These are phyloP conservation scores for Pseudocercospora macadamiae DNA, from an alignment of 2,329 filamentous ascomycete species.

Conservation along the genomic window DNA sequence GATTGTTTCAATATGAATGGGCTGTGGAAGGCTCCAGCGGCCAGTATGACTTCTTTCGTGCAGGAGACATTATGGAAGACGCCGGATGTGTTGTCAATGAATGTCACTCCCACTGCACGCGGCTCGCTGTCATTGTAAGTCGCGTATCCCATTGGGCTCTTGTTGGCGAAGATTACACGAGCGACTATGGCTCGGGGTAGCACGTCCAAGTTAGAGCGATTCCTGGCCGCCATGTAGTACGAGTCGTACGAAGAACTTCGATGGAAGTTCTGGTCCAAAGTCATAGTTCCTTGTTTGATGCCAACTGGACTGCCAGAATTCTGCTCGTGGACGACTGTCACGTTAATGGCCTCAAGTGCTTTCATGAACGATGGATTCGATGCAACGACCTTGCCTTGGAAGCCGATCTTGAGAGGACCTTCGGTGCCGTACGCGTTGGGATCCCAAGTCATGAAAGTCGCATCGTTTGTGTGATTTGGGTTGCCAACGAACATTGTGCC, in stretches of 20 bases:
- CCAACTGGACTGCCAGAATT: constrained; percentile 19
- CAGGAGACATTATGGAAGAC: constrained; percentile 26
- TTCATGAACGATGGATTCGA: constrained; percentile 25
- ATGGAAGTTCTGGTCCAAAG: constrained; percentile 19
- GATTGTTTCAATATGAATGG: constrained; percentile 67
- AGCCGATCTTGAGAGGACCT: constrained; percentile 25
- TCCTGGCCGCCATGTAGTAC: constrained; percentile 19
- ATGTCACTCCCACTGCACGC: constrained; percentile 19
- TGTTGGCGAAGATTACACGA: constrained; percentile 20
- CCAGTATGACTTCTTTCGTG: constrained; percentile 49
- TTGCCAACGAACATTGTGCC: constrained; percentile 24
- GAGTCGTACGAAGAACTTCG: constrained; percentile 21
- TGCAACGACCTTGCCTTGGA: constrained; percentile 22
- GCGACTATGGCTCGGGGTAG: constrained; percentile 16
- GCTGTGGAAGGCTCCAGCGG: constrained; percentile 62
- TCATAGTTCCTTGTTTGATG: constrained; percentile 24
- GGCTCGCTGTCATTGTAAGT: constrained; percentile 5
- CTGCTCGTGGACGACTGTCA: constrained; percentile 16
- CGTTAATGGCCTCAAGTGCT: constrained; percentile 17
- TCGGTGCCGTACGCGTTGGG: constrained; percentile 21
- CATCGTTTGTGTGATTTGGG: constrained; percentile 21
- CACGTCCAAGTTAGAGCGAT: constrained; percentile 20
- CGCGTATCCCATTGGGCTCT: background rate
- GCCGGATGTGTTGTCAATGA: constrained; percentile 21
- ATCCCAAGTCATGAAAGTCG: constrained; percentile 25